These are phyloP conservation scores for Schizopora paradoxa DNA, from an alignment of 1,284 basidiomycete genomes.

Conservation along the genomic window DNA sequence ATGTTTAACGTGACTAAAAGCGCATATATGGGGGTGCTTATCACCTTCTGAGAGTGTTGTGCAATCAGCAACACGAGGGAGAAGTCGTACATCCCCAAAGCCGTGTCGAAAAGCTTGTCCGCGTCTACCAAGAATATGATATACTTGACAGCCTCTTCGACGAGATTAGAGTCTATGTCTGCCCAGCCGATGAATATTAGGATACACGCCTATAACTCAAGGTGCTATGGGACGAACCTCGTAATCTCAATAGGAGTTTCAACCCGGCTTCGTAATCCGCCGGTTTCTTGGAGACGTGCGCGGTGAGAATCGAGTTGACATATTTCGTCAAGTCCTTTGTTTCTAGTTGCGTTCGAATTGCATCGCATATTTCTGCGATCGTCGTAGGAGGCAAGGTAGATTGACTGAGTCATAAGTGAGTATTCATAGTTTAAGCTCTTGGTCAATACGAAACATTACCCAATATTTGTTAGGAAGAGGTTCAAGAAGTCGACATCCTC, in stretches of 20 bases:
- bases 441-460: conserved; percentile 44
- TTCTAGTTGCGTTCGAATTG: conserved; percentile 72
- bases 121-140: conserved; percentile 98
- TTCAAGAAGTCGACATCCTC: conserved; percentile 91
- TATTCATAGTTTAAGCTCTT: neutral
- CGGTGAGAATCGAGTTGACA: conserved; percentile 87
- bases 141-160: conserved; percentile 97
- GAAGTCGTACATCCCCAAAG: conserved; percentile 99
- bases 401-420: conserved; percentile 41
- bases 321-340: conserved; percentile 71
- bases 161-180: conserved; percentile 71
- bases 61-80: conserved; percentile 93
- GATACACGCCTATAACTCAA: neutral
- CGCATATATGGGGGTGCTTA: no score
- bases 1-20: no score
- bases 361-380: conserved; percentile 75
- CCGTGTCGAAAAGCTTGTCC: conserved; percentile 87
- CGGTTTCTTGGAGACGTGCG: conserved; percentile 88
- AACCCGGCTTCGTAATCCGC: conserved; percentile 89
- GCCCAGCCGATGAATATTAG: conserved; percentile 10
- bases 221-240: conserved; percentile 42
- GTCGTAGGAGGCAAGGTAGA: conserved; percentile 49
- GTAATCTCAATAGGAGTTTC: conserved; percentile 69
- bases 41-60: conserved; percentile 92
- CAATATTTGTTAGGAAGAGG: conserved; percentile 83